Evolutionary conservation across 306 rosid genomes (phyloP), one percentile per base, ranked within the genome.

Genomic region (Mimosa pudica): DNA sequence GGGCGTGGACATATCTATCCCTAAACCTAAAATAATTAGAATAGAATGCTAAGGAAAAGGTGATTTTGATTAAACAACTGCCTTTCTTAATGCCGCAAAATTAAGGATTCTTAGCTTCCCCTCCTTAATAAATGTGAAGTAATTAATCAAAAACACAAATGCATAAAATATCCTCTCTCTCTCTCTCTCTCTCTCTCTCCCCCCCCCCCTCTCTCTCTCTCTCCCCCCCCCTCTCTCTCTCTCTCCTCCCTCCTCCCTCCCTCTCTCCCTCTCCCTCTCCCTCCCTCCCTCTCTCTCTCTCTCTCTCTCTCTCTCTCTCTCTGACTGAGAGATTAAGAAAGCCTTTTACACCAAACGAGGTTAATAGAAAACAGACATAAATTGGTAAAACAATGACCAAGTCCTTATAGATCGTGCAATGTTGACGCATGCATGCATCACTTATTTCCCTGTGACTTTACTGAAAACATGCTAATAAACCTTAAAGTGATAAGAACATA

Each of bases 311-410:
- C 30, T 24, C 30, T 24, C 30, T 24, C 30, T 24, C 30, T 24
- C 30, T 24, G 0, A 0, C 0, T 24, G 55, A 13, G 24, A 55
- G 30, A 55, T 52, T 14, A n/a, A n/a, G 7, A 45, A 66, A 67
- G 38, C 3, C 32, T 65, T 38, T 57, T 35, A 45, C 87, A 30
- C 14, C 32, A 76, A 71, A 14, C 79, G 82, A 79, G 81, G 83
- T 30, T 42, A 41, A 69, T 32, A 35, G n/a, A 60, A 75, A 54
- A 83, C 73, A 66, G 45, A 38, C 66, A 36, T 58, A 7, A 24
- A 24, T 24, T 24, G 30, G 30, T 24, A 24, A 44, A 64, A 64
- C 6, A 38, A 41, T 13, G 38, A 12, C 32, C 7, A 38, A 20
- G 45, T 51, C 60, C 47, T 17, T 3, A 52, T 14, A 55, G 70